Percentiles rank a stretch among this genome's conserved stretches.
phyloP scores from a whole-genome alignment of 2,329 filamentous ascomycete genomes.

The Nemania sp. region DNA sequence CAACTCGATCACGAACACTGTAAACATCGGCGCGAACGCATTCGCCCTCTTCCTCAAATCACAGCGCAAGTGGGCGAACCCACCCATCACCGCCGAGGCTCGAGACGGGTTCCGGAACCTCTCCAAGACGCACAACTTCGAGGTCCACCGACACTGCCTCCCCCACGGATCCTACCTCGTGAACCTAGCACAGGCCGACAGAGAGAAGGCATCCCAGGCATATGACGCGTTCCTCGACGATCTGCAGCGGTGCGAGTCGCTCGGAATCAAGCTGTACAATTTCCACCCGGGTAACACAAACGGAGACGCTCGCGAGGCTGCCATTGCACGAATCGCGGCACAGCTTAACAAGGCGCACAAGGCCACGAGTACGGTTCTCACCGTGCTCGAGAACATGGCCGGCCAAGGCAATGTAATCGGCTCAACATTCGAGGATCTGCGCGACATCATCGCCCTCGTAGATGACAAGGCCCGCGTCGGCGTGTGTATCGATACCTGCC shows the following conservation, averaged over 20 bases:
- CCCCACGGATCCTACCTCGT: slow-evolving; percentile 97
- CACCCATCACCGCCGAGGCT: slow-evolving; percentile 71
- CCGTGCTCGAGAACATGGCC: slow-evolving; percentile 94
- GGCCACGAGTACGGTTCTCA: slow-evolving; percentile 76
- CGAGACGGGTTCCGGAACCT: slow-evolving; percentile 70
- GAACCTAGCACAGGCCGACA: slow-evolving; percentile 86
- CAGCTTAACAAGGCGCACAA: slow-evolving; percentile 82
- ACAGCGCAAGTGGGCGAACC: slow-evolving; percentile 91
- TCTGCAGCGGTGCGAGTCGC: slow-evolving; percentile 77
- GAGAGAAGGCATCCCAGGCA: slow-evolving; percentile 79
- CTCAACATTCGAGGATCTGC: slow-evolving; percentile 81
- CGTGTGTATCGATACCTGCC: slow-evolving; percentile 96
- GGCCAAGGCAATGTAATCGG: slow-evolving; percentile 87
- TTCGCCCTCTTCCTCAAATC: slow-evolving; percentile 96
- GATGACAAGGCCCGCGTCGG: slow-evolving; percentile 84
- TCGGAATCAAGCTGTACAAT: slow-evolving; percentile 93
- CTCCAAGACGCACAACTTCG: slow-evolving; percentile 72
- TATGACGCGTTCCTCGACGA: slow-evolving; percentile 89
- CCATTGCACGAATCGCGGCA: slow-evolving; percentile 76
- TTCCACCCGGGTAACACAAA: slow-evolving; percentile 92
- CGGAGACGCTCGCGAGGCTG: slow-evolving; percentile 66
- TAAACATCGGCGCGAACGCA: slow-evolving; percentile 85
- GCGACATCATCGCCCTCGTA: slow-evolving; percentile 79
- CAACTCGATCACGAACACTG: slow-evolving; percentile 78
- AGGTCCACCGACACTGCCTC: slow-evolving; percentile 73